Conservation (phyloP, 1,284 basidiomycete genomes). For the Sphagnurus paluster region DNA sequence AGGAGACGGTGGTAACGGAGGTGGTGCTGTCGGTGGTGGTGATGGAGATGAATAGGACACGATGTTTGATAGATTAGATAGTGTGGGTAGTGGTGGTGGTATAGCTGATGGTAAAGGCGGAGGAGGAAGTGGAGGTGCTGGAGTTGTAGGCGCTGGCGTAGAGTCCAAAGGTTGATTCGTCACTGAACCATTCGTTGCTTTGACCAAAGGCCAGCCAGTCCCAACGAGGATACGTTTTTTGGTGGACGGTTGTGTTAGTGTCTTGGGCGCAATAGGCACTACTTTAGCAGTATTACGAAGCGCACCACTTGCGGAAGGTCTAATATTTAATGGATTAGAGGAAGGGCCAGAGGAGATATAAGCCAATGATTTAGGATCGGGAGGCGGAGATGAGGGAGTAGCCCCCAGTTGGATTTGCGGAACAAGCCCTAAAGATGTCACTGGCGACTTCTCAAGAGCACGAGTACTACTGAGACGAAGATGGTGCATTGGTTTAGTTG, state of each 20-base stretch:
- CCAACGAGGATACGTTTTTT: slow-evolving; percentile 36
- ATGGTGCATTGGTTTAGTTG: slow-evolving; percentile 9
- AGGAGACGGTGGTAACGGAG: slow-evolving; percentile 9
- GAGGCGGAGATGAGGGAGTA: slow-evolving; percentile 29
- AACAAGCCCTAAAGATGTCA: neutral
- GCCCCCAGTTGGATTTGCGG: neutral
- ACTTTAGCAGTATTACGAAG: slow-evolving; percentile 1
- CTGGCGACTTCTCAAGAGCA: slow-evolving; percentile 22
- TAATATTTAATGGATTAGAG: slow-evolving; percentile 52
- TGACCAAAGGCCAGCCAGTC: slow-evolving; percentile 28
- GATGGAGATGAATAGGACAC: slow-evolving; percentile 30
- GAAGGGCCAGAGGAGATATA: slow-evolving; percentile 40
- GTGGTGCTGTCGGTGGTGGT: slow-evolving; percentile 29
- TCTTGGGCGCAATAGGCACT: slow-evolving; percentile 14
- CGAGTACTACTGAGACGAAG: slow-evolving; percentile 13
- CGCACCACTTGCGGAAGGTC: slow-evolving; percentile 34
- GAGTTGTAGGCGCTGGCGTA: slow-evolving; percentile 12
- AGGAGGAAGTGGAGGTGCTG: slow-evolving; percentile 28
- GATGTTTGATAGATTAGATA: slow-evolving; percentile 12
- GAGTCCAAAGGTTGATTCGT: neutral
- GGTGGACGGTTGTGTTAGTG: slow-evolving; percentile 8
- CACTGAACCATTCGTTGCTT: slow-evolving; percentile 11
- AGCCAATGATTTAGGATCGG: slow-evolving; percentile 36
- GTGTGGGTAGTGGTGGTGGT: neutral
- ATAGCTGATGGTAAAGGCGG: neutral